Evolutionary conservation across 768 basidiomycete species (phyloP).

Genomic region (Pisolithus sp.): DNA sequence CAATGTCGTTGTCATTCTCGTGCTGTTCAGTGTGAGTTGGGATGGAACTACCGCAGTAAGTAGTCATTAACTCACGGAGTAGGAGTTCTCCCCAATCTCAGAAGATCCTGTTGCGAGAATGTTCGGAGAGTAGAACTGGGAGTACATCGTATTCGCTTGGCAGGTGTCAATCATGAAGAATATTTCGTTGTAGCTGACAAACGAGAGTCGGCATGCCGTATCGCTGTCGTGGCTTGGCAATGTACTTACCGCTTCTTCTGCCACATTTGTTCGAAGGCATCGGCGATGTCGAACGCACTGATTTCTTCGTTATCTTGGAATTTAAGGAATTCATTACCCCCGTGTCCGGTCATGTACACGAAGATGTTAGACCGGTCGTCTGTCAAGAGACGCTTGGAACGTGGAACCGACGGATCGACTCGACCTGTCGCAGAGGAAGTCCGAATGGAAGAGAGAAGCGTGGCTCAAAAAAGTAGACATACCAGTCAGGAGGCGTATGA

Average conservation of each 20-base stretch:
- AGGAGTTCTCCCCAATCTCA: slow-evolving; percentile 80
- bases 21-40: slow-evolving; percentile 44
- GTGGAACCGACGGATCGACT: slow-evolving; percentile 75
- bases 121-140: slow-evolving; percentile 88
- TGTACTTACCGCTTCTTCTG: slow-evolving; percentile 77
- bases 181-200: slow-evolving; percentile 74
- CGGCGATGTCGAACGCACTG: slow-evolving; percentile 93
- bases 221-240: background rate
- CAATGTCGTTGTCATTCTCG: slow-evolving; percentile 89
- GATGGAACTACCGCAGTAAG: background rate
- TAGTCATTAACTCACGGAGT: slow-evolving; percentile 57
- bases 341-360: slow-evolving; percentile 97
- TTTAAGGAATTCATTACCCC: slow-evolving; percentile 96
- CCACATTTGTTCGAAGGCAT: slow-evolving; percentile 98
- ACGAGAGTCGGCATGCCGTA: slow-evolving; percentile 26
- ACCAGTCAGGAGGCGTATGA: slow-evolving; percentile 90
- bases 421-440: slow-evolving; percentile 52
- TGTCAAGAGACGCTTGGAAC: slow-evolving; percentile 86
- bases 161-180: slow-evolving; percentile 99
- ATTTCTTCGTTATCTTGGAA: slow-evolving; percentile 99
- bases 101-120: slow-evolving; percentile 90
- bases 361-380: slow-evolving; percentile 92
- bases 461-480: slow-evolving; percentile 13
- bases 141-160: slow-evolving; percentile 94
- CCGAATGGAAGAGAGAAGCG: background rate